Evolutionary conservation across 441 rosid genomes (phyloP).

Genomic region (Populus hybrid): DNA sequence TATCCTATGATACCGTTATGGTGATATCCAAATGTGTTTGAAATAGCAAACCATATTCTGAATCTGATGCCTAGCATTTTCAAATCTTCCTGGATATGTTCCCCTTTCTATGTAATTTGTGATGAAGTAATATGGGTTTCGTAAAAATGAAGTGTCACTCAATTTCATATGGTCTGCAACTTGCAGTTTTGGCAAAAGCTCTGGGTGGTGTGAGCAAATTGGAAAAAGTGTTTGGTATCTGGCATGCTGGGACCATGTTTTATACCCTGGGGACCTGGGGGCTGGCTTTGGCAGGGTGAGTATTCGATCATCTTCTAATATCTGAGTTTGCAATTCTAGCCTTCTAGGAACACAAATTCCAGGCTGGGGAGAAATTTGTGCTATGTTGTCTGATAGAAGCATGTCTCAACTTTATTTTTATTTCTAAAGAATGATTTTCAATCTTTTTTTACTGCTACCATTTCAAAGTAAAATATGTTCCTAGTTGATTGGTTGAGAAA

Average conservation of each 20-base stretch:
- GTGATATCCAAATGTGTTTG: neutral
- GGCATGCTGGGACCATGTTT: constrained; percentile 87
- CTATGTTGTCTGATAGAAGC: neutral
- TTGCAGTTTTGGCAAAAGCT: constrained; percentile 65
- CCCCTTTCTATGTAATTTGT: neutral
- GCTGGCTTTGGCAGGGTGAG: constrained; percentile 64
- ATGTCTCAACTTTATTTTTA: too few species aligned
- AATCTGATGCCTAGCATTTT: neutral
- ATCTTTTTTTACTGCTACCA: neutral
- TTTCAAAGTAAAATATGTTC: neutral
- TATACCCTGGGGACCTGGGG: constrained; percentile 86
- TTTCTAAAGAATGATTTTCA: neutral
- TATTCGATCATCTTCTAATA: constrained; percentile 4
- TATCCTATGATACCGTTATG: neutral
- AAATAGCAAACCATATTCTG: neutral
- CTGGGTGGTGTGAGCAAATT: constrained; percentile 59
- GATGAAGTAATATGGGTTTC: neutral
- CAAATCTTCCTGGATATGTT: neutral
- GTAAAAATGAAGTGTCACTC: neutral
- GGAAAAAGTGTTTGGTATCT: constrained; percentile 64
- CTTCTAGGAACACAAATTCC: neutral
- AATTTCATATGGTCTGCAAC: constrained; percentile 10
- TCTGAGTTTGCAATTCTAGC: neutral
- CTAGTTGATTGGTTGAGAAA: neutral
- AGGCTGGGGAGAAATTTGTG: neutral